Evolutionary conservation across 352 stramenopile species (phyloP), one percentile per base, ranked within the genome.

Genomic region (Thalassiosira hispida): DNA sequence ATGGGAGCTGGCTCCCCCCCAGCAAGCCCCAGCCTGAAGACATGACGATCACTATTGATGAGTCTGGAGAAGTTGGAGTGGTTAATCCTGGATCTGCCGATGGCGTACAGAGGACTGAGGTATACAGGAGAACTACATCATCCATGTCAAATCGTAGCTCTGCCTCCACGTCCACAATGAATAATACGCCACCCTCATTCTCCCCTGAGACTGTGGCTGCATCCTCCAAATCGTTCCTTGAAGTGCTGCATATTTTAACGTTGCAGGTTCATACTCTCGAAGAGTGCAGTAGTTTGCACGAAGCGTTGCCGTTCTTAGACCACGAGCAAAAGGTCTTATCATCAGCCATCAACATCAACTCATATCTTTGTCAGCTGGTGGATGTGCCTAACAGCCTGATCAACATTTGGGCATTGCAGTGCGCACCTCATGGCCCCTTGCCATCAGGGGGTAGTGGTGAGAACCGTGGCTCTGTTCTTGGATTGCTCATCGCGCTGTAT

Each of bases 241-340:
- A 95, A 75, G 83, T 93, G n/a, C 61, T 95, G n/a, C 90, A 95
- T 46, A 77, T 95, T 35, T 55, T 93, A 18, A 95, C 90, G n/a
- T 80, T 95, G 14, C 90, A 95, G 78, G 82, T 91, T 25, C 88
- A 95, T 51, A 93, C 87, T n/a, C 79, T 94, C 20, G 87, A 94
- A 78, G 83, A 94, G 72, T 93, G 87, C 56, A 81, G 83, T 25
- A 84, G 61, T 44, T 72, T 94, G 14, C 80, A 94, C 79, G 35
- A 79, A 47, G 56, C 65, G 25, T 78, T 91, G 63, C 73, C 84
- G 4, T 86, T 88, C 74, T 70, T 94, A 27, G 89, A 94, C 51
- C 79, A 91, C 20, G 89, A 94, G 68, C 81, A 88, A 6, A 90
- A 85, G 69, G 55, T 67, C n/a, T 53, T 93, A 33, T 94, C 89